Evolutionary conservation across 345 rosid genomes (phyloP).

Genomic region (Alliaria petiolata): DNA sequence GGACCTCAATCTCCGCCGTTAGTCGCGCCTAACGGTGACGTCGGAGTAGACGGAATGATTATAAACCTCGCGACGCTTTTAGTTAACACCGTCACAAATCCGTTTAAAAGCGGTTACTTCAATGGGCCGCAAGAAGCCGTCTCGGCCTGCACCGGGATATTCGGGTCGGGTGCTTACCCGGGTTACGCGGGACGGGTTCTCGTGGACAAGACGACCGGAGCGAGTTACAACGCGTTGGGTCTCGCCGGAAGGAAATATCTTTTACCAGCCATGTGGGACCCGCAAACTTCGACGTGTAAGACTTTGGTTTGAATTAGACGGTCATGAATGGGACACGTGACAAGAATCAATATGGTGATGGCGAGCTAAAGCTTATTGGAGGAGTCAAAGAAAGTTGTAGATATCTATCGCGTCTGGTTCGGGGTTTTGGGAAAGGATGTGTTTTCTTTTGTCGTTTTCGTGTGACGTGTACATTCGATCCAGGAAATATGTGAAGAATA

Average conservation of each 20-base stretch:
- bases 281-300: constrained; percentile 56
- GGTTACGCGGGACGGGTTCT: constrained; percentile 71
- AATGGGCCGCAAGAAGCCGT: constrained; percentile 80
- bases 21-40: constrained; percentile 85
- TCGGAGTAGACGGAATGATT: constrained; percentile 89
- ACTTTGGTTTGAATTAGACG: constrained; percentile 34
- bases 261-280: constrained; percentile 95
- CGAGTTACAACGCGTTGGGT: constrained; percentile 77
- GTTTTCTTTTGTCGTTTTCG: constrained; percentile 32
- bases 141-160: constrained; percentile 68
- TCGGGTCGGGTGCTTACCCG: constrained; percentile 84
- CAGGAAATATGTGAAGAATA: constrained; percentile 2
- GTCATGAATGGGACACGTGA: constrained; percentile 5
- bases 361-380: constrained; percentile 3
- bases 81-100: constrained; percentile 79
- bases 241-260: constrained; percentile 64
- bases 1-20: constrained; percentile 88
- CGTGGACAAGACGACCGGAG: constrained; percentile 62
- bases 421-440: background rate
- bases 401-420: constrained; percentile 20
- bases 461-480: constrained; percentile 36
- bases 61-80: constrained; percentile 75
- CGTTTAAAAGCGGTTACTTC: constrained; percentile 63
- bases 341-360: background rate
- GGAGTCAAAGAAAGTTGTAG: constrained; percentile 23